A percentile compares a stretch with the other conserved stretches of the same genome.
These are phyloP conservation scores for Arthrinium phaeospermum DNA, from an alignment of 2,329 filamentous ascomycete species.

Conservation along the genomic window DNA sequence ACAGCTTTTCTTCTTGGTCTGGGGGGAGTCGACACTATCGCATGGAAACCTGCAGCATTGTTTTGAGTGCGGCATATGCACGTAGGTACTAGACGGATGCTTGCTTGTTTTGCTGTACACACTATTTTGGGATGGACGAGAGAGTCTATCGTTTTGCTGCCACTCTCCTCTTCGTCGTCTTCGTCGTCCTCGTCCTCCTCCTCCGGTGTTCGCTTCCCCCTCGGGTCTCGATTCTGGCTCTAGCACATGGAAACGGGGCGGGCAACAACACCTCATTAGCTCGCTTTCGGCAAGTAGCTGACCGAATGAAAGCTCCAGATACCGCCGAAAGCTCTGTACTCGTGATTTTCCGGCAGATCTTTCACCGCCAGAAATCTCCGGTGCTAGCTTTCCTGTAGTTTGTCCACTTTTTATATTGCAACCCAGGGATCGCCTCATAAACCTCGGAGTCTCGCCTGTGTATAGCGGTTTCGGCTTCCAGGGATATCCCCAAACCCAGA, in stretches of 20 bases:
- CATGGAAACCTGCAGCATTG: neutral
- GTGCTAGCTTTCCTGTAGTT: neutral
- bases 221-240: neutral
- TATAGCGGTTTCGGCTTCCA: neutral
- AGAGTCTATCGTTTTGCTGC: neutral
- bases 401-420: neutral
- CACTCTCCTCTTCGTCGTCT: neutral
- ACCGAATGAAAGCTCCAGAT: neutral
- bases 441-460: neutral
- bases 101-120: neutral
- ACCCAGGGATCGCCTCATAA: neutral
- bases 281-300: neutral
- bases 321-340: neutral
- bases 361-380: neutral
- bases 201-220: neutral
- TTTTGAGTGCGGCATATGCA: constrained; percentile 1
- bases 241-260: neutral
- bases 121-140: neutral
- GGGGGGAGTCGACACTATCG: neutral
- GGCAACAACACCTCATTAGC: neutral
- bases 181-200: too few relatives aligned
- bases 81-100: neutral
- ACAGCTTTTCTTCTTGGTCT: neutral
- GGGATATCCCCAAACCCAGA: neutral
- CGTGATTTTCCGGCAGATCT: neutral